Conservation (phyloP, 768 basidiomycete species). For the Nidularia sp. region DNA sequence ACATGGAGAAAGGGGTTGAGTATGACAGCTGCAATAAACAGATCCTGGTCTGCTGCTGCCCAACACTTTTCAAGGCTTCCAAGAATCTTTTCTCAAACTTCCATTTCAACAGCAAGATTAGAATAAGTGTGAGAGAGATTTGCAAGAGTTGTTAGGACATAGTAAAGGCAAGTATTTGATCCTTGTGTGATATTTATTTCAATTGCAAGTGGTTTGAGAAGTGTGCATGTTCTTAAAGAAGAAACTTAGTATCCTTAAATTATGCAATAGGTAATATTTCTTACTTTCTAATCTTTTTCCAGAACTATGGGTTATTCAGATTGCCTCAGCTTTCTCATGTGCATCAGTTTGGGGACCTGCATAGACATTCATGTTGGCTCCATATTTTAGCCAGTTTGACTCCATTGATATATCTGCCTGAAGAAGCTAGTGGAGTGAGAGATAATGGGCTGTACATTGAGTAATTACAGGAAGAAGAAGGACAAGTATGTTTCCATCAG, state of each 20-base stretch:
- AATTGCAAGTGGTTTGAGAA: not conserved
- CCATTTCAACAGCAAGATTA: not conserved
- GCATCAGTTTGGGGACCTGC: not conserved
- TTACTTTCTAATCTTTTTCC: not conserved
- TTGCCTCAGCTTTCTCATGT: not conserved
- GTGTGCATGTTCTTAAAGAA: not conserved
- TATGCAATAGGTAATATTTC: not conserved
- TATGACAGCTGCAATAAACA: not conserved
- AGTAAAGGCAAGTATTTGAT: not conserved
- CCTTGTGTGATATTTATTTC: not conserved
- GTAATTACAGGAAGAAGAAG: slow-evolving; percentile 27
- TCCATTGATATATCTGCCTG: not conserved
- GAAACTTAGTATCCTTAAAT: not conserved
- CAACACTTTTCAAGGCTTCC: not conserved
- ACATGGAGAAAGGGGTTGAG: not conserved
- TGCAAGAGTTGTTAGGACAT: not conserved
- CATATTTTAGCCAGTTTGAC: not conserved
- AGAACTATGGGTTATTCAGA: not conserved
- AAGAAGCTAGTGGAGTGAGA: slow-evolving; percentile 7
- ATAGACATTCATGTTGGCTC: not conserved
- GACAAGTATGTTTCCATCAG: slow-evolving; percentile 7
- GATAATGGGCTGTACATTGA: slow-evolving; percentile 26
- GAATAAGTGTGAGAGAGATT: not conserved
- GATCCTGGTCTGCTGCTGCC: not conserved
- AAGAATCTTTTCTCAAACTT: not conserved